A percentile compares a stretch with the other conserved stretches of the same genome.
These are phyloP conservation scores for Pinus albicaulis DNA, from an alignment of 75 land plant species.

Conservation along the genomic window DNA sequence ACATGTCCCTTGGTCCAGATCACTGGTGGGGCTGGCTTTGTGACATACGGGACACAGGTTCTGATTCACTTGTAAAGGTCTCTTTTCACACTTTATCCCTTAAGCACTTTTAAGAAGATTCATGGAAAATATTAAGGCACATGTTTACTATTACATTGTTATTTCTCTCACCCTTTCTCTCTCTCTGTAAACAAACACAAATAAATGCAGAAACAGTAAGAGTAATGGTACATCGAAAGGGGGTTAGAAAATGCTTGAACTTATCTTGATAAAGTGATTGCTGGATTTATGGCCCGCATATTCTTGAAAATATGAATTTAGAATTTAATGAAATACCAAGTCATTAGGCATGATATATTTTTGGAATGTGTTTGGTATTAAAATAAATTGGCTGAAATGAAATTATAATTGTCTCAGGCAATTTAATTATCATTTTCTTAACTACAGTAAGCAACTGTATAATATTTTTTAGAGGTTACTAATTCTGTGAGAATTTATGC, in stretches of 20 bases:
- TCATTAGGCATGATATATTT: no score
- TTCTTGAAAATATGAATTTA: no score
- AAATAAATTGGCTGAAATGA: no score
- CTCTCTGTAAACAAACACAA: background rate
- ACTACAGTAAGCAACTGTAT: no score
- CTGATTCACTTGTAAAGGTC: constrained; percentile 96
- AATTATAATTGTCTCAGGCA: no score
- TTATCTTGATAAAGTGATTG: no score
- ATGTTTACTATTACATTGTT: background rate
- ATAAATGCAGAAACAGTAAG: background rate
- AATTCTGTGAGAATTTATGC: no score
- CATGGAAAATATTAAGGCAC: background rate
- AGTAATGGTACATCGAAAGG: background rate
- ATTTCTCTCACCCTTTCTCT: background rate
- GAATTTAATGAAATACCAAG: no score
- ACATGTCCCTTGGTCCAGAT: constrained; percentile 77
- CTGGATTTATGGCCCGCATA: no score
- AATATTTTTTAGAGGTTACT: no score
- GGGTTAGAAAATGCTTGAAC: background rate
- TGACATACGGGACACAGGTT: constrained; percentile 82
- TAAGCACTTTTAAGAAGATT: background rate
- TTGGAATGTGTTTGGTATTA: no score
- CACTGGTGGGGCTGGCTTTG: constrained; percentile 97
- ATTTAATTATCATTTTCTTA: no score
- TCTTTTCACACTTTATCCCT: background rate